Evolutionary conservation across 1,284 basidiomycete genomes (phyloP), one percentile per base, ranked within the genome.

Genomic region (Stygiomarasmius scandens): DNA sequence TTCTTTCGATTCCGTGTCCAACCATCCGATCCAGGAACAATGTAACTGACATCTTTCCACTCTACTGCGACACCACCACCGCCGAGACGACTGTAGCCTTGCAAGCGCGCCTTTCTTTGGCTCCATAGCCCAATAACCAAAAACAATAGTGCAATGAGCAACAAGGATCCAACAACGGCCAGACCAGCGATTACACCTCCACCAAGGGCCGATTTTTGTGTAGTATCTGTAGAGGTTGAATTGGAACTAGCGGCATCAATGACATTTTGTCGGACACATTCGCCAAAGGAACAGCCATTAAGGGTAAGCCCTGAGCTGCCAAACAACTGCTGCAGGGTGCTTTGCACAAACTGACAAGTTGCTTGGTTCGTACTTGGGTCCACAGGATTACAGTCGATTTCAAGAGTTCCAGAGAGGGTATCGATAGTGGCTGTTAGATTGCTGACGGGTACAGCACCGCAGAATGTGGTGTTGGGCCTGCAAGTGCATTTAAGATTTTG

Each of bases 101-200:
- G 72, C 45, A 72, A 79, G 22, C 84, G 74, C 11, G 92, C 93
- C 38, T 78, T 78, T 32, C 81, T 77, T 66, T 92, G 92, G 5
- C 68, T 70, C 36, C 83, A 58, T 63, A 83, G 80, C 0, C 92
- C 94, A 64, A 86, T 77, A 1, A 81, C 54, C 8, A 95, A 66
- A 25, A 87, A 71, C 0, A 74, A 69, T 4, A 94, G 68, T 0
- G 87, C 82, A 1, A 85, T 63, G 1, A 82, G 70, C n/a, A 90
- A 55, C 41, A 96, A 68, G 0, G 73, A 80, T 16, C 92, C 89
- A 2, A 96, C 85, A 25, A 95, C 90, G 0, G 87, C 92, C 19
- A 96, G 74, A 14, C 94, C 94, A 32, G 90, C 93, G 58, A 96
- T 93, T 16, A 96, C 93, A 1, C 94, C 93, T 0, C 85, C 81